These are phyloP conservation scores for Salvia sclarea DNA, from an alignment of 305 asterid species.

Conservation along the genomic window DNA sequence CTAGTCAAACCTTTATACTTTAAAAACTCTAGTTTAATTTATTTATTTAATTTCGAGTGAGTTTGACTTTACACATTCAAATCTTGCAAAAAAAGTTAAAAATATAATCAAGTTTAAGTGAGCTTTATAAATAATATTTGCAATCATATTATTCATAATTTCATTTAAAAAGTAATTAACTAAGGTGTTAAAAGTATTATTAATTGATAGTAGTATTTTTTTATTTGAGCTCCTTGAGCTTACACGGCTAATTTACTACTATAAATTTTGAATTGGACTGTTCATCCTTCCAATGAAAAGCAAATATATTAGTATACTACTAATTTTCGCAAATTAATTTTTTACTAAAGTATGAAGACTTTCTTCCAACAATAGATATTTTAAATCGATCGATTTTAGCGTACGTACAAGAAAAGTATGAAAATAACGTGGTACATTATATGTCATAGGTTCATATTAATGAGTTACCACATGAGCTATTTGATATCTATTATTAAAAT, in stretches of 20 bases:
- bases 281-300: neutral
- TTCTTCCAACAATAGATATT: too few relatives aligned
- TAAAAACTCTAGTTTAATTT: neutral
- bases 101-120: neutral
- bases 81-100: neutral
- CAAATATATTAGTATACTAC: too few relatives aligned
- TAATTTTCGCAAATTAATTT: too few relatives aligned
- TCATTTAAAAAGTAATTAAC: too few relatives aligned
- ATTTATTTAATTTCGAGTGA: neutral
- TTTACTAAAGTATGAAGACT: too few relatives aligned
- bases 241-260: neutral
- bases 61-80: neutral
- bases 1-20: neutral
- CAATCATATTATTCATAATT: too few relatives aligned
- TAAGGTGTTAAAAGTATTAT: too few relatives aligned
- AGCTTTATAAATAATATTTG: neutral
- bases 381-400: too few relatives aligned
- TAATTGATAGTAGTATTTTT: too few relatives aligned
- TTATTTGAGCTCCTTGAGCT: too few relatives aligned
- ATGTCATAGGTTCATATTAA: neutral
- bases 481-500: too few relatives aligned
- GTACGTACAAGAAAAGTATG: too few relatives aligned
- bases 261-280: neutral
- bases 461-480: neutral
- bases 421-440: neutral